A percentile compares a stretch with the other conserved stretches of the same genome.
Evolutionary conservation across 352 stramenopile species (phyloP).

Genomic region (Phytophthora citricola): DNA sequence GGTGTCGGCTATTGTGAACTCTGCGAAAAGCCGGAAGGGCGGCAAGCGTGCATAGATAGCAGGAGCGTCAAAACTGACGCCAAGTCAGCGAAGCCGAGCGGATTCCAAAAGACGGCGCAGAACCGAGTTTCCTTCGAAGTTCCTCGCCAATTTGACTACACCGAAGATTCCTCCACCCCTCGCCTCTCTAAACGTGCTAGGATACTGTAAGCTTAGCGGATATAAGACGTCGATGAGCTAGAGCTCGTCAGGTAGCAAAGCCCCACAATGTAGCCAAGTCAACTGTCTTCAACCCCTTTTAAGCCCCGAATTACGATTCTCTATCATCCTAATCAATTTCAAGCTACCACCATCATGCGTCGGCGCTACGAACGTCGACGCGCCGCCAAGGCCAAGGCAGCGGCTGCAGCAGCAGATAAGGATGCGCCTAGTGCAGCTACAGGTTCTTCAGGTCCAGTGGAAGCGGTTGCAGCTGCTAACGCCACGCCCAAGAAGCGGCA

Average conservation of each 20-base stretch:
- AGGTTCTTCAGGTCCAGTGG: not conserved
- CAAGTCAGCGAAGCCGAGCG: not conserved
- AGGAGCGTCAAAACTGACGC: conserved; percentile 1
- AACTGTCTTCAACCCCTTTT: conserved; percentile 4
- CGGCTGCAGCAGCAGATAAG: conserved; percentile 31
- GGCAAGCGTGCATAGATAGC: conserved; percentile 45
- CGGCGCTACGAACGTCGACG: conserved; percentile 59
- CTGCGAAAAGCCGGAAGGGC: conserved; percentile 57
- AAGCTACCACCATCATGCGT: conserved; percentile 40
- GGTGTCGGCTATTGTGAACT: conserved; percentile 85
- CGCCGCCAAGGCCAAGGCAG: conserved; percentile 43
- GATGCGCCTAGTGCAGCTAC: not conserved
- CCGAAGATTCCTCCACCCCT: not conserved
- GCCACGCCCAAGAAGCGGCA: conserved; percentile 47
- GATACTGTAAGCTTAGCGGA: conserved; percentile 6
- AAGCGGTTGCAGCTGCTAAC: not conserved
- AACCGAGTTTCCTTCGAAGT: not conserved
- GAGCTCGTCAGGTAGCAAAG: conserved; percentile 9
- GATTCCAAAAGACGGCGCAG: not conserved
- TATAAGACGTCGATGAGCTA: conserved; percentile 6
- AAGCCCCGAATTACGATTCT: conserved; percentile 5
- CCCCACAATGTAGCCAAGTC: conserved; percentile 16
- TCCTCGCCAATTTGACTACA: conserved; percentile 4
- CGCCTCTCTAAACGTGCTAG: not conserved
- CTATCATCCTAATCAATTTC: conserved; percentile 2